These are phyloP conservation scores for Brassica rapa DNA, from an alignment of 345 rosid species.

Conservation along the genomic window DNA sequence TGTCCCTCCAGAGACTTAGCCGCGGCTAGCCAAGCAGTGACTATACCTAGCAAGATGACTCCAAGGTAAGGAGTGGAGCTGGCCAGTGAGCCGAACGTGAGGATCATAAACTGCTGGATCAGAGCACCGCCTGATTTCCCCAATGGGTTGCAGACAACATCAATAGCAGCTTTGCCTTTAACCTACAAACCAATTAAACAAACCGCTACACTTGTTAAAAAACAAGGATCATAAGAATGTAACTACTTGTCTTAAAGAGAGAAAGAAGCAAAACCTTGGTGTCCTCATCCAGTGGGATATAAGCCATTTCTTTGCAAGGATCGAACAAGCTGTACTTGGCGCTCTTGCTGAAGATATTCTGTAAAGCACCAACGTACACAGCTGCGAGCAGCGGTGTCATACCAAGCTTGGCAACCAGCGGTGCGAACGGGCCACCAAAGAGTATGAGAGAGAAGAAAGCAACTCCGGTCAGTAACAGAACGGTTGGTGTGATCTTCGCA, in stretches of 20 bases:
- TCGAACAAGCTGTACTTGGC: constrained; percentile 98
- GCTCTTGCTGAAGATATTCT: constrained; percentile 99
- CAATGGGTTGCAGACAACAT: constrained; percentile 92
- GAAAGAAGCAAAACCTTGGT: constrained; percentile 63
- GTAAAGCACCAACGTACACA: constrained; percentile 94
- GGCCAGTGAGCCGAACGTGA: constrained; percentile 91
- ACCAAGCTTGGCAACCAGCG: constrained; percentile 70
- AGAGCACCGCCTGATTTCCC: constrained; percentile 98
- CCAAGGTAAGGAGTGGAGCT: constrained; percentile 98
- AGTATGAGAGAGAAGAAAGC: constrained; percentile 89
- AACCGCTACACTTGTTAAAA: background rate
- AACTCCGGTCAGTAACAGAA: constrained; percentile 79
- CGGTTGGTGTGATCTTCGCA: constrained; percentile 89
- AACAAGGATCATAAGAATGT: background rate
- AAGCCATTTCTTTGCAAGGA: constrained; percentile 99
- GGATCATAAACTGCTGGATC: constrained; percentile 97
- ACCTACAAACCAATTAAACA: constrained; percentile 48
- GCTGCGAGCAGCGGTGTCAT: constrained; percentile 98
- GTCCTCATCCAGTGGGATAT: constrained; percentile 93
- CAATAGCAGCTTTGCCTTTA: constrained; percentile 98
- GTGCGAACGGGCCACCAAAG: constrained; percentile 76
- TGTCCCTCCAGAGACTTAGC: constrained; percentile 84
- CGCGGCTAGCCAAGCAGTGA: constrained; percentile 81
- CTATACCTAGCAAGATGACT: constrained; percentile 74
- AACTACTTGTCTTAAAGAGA: background rate